Evolutionary conservation across 2,329 filamentous ascomycete species (phyloP), one percentile per base, ranked within the genome.

Genomic region (Atkinsonella hypoxylon): DNA sequence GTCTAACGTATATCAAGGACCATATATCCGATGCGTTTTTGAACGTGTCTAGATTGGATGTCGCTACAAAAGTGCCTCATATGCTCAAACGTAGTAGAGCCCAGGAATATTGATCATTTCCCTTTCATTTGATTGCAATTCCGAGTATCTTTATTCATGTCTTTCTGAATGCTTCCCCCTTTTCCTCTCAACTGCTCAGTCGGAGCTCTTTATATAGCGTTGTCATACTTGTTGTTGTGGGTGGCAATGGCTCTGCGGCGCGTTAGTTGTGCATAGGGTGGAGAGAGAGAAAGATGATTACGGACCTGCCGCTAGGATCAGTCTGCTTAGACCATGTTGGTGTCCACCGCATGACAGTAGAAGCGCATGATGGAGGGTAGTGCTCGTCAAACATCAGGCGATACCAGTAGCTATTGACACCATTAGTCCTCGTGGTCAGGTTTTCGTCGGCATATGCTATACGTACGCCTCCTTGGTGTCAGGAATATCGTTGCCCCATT

Each of bases 381-480:
- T 94, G 91, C 78, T 98, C 91, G 68, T 98, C 93, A 67, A 97
- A 98, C 91, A 98, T 97, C 67, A 75, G 78, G 62, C 93, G 85
- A 74, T 98, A 98, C 93, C 93, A 98, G 78, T 95, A 94, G 45
- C 82, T 85, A 13, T 43, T 20, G 15, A 43, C 31, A 44, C 18
- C 13, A 15, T 49, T 8, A 49, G 39, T 44, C 20, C 31, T 26
- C 40, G 31, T 41, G 3, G 6, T 15, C 18, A 31, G 15, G 2
- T n/a, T 15, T 13, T 34, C 11, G 6, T 1, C n/a, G 6, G 9
- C 6, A 18, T 13, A 10, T 9, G 1, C 13, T 30, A 34, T 17
- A 58, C 81, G 61, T 81, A 90, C 72, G 89, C 93, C 73, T 98
- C 93, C 79, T 98, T 98, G 64, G 85, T 90, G 64, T 96, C 90